Evolutionary conservation across 192 early-diverging fungal genomes (phyloP).

Genomic region (Pecoramyces ruminantium): DNA sequence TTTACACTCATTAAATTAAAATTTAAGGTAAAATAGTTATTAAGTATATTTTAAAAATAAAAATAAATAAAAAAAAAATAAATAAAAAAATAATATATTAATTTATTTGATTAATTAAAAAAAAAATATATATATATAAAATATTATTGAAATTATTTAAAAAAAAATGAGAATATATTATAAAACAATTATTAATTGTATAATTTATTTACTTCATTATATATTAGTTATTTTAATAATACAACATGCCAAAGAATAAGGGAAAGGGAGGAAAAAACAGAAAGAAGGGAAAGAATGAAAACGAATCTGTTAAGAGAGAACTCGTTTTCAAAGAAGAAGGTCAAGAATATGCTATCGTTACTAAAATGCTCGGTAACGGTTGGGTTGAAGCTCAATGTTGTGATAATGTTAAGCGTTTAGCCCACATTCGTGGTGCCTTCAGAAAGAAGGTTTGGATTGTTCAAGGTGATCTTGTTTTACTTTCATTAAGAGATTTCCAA

Average conservation of each 20-base stretch:
- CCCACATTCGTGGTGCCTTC: conserved; percentile 93
- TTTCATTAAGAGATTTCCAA: conserved; percentile 83
- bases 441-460: conserved; percentile 90
- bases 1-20: no score
- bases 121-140: no score
- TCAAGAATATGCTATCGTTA: conserved; percentile 90
- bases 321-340: conserved; percentile 93
- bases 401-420: conserved; percentile 77
- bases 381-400: conserved; percentile 78
- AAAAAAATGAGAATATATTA: no score
- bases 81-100: no score
- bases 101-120: no score
- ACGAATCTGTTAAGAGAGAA: conserved; percentile 87
- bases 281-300: conserved; percentile 87
- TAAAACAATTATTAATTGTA: no score
- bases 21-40: no score
- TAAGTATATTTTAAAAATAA: no score
- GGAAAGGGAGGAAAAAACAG: conserved; percentile 71
- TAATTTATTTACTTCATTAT: no score
- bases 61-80: no score
- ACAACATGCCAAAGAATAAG: conserved; percentile 80
- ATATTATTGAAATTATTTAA: no score
- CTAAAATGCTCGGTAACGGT: conserved; percentile 93
- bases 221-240: not conserved
- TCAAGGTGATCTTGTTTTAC: conserved; percentile 75